Base-by-base conservation (phyloP, 306 rosid species). In the Elaeagnus macrophylla region DNA sequence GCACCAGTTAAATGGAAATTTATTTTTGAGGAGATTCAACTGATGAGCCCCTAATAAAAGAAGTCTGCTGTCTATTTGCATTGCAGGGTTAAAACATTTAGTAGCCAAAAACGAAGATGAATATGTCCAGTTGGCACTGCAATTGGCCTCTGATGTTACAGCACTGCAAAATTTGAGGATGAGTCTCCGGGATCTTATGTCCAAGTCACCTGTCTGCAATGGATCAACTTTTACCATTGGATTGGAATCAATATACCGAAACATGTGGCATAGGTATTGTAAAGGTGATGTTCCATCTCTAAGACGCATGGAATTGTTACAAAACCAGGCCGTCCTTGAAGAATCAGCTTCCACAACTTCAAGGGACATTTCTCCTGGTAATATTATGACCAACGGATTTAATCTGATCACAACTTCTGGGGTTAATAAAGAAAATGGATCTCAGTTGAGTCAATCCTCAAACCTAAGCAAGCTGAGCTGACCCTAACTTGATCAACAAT, bases 271-370 rank as follows among this genome's bases (percentile, higher is more conserved):
- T 53, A 71, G 85, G 59, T 91, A 91, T 72, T 91, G 99, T 60
- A 72, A 84, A 56, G 99, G 99, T 16, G 99, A 91, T 18, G 82
- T 84, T 55, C 99, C 96, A 17, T 84, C 99, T 67, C 76, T 74
- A 64, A 78, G 72, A 67, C 79, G 72, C 61, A 49, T 84, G 51
- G 84, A 78, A 53, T 53, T 64, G 67, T 72, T 80, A 60, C 72
- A 81, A 68, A 70, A 62, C 37, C 52, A 71, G 41, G 73, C 46
- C 12, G 19, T 66, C 38, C 25, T 59, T 7, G 65, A 53, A 44
- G 85, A 75, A 10, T 65, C 80, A 12, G 46, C 74, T 18, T 48
- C 42, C 7, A 42, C 60, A 39, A 49, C 62, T 40, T 57, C 77
- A 50, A 67, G 51, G 40, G 95, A 77, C 16, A 69, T 71, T 8